Percentiles rank a stretch among this genome's conserved stretches.
Evolutionary conservation across 345 rosid species (phyloP).

Genomic region (Populus pruinosa): DNA sequence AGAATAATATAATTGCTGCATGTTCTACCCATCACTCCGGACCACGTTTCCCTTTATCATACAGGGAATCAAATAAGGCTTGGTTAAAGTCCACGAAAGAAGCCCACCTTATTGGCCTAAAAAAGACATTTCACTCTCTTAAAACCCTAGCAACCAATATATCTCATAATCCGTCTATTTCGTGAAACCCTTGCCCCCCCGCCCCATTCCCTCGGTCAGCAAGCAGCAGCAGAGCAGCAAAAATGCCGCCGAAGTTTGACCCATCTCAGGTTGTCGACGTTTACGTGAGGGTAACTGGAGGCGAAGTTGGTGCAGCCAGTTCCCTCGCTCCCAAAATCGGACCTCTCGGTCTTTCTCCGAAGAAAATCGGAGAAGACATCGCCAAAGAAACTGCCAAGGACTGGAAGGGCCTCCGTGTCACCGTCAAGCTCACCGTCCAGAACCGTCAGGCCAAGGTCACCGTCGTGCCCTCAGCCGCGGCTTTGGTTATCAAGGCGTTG

Average conservation of each 20-base stretch:
- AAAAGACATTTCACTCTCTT: too few species aligned
- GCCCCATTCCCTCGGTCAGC: background rate
- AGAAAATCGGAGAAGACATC: slow-evolving; percentile 19
- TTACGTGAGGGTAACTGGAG: slow-evolving; percentile 20
- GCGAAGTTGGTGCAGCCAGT: slow-evolving; percentile 19
- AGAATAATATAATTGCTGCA: too few species aligned
- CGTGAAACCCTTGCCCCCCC: background rate
- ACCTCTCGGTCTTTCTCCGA: slow-evolving; percentile 13
- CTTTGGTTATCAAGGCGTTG: slow-evolving; percentile 15
- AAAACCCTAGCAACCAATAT: too few species aligned
- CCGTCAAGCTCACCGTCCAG: slow-evolving; percentile 19
- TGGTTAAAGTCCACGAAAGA: too few species aligned
- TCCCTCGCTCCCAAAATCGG: slow-evolving; percentile 18
- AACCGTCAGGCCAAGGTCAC: slow-evolving; percentile 23
- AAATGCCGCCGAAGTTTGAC: slow-evolving; percentile 20
- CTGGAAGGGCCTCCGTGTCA: slow-evolving; percentile 18
- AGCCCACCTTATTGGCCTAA: too few species aligned
- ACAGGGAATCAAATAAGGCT: too few species aligned
- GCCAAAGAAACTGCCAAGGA: slow-evolving; percentile 23
- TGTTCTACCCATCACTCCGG: too few species aligned
- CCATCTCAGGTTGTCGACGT: slow-evolving; percentile 20
- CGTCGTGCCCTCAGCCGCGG: slow-evolving; percentile 14
- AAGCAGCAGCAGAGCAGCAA: background rate
- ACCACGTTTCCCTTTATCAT: too few species aligned
- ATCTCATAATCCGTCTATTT: background rate